These are phyloP conservation scores for Calycina marina DNA, from an alignment of 2,329 filamentous ascomycete genomes.

Conservation along the genomic window DNA sequence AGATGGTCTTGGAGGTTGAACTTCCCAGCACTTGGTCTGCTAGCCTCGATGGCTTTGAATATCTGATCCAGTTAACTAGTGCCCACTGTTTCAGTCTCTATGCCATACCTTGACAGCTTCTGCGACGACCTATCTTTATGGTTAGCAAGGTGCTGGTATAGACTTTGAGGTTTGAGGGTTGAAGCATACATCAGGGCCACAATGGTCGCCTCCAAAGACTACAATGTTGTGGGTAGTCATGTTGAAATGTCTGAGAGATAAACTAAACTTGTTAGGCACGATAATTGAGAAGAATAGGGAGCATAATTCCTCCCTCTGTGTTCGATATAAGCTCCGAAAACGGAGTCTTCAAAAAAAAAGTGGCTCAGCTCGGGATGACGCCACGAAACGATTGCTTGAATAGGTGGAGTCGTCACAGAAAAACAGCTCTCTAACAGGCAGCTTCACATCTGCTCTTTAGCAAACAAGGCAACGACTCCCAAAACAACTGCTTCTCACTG, in stretches of 20 bases:
- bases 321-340: too few relatives aligned
- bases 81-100: too few relatives aligned
- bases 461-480: too few relatives aligned
- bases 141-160: conserved; percentile 1
- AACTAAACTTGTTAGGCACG: neutral
- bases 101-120: conserved; percentile 69
- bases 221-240: conserved; percentile 68
- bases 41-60: conserved; percentile 63
- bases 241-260: conserved; percentile 13
- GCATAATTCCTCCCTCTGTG: too few relatives aligned
- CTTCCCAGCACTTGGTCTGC: conserved; percentile 50
- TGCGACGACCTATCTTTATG: conserved; percentile 48
- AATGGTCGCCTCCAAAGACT: conserved; percentile 72
- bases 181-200: conserved; percentile 63
- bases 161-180: conserved; percentile 1
- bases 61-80: conserved; percentile 42
- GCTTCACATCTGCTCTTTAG: too few relatives aligned
- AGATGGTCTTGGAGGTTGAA: conserved; percentile 88
- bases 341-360: too few relatives aligned
- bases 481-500: too few relatives aligned
- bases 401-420: too few relatives aligned
- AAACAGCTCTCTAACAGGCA: too few relatives aligned
- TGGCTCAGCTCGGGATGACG: too few relatives aligned
- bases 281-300: too few relatives aligned
- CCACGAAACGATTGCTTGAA: too few relatives aligned